phyloP scores from a whole-genome alignment of 441 rosid genomes.

The Erodium trifolium region DNA sequence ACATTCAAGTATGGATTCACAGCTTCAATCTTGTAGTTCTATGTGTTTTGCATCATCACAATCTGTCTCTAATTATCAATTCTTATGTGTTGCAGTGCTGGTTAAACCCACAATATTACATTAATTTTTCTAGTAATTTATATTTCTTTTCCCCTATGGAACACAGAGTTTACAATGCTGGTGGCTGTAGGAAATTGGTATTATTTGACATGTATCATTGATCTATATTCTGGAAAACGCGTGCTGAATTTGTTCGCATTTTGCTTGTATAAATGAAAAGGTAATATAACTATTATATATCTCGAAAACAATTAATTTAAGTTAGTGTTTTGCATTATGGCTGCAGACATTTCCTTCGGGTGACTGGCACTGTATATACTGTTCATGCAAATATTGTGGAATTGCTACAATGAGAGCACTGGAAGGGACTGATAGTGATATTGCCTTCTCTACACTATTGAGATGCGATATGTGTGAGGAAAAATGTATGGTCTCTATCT shows the following conservation, averaged over 20 bases:
- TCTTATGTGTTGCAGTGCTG: not conserved
- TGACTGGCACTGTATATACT: conserved; percentile 78
- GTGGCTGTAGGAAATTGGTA: not conserved
- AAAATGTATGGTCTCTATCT: conserved; percentile 52
- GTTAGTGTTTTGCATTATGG: not conserved
- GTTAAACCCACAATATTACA: not conserved
- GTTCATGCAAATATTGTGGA: conserved; percentile 87
- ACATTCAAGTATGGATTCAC: conserved; percentile 48
- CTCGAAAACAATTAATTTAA: not conserved
- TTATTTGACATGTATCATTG: not conserved
- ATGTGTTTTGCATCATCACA: conserved; percentile 5
- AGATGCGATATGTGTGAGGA: conserved; percentile 67
- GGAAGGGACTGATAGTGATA: conserved; percentile 24
- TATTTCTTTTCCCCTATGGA: not conserved
- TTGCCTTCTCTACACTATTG: conserved; percentile 24
- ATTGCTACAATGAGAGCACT: conserved; percentile 27
- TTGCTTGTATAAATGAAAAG: not conserved
- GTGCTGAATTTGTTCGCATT: not conserved
- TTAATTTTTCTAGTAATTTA: not conserved
- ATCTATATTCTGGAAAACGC: not conserved
- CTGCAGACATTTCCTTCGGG: conserved; percentile 83
- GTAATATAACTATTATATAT: not conserved
- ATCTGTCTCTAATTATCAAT: not conserved
- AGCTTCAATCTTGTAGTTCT: conserved; percentile 6
- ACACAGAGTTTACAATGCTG: not conserved